phyloP scores from a whole-genome alignment of 805 yeast species.

The Brettanomyces bruxellensis region DNA sequence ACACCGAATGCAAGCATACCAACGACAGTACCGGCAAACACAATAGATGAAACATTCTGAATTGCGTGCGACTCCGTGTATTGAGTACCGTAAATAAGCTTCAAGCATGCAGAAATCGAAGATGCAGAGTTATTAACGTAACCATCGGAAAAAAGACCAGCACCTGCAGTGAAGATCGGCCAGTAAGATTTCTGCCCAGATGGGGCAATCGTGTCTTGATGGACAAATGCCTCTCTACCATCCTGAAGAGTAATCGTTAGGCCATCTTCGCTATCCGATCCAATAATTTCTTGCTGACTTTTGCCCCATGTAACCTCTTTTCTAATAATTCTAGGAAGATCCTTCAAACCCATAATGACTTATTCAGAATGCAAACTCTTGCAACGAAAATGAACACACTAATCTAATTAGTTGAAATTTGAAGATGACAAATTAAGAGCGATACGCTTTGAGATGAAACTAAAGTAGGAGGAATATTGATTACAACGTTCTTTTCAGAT shows the following conservation, averaged over 20 bases:
- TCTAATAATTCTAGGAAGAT: constrained; percentile 7
- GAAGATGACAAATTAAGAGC: too few relatives aligned
- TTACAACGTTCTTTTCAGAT: too few relatives aligned
- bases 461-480: too few relatives aligned
- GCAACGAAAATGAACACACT: too few relatives aligned
- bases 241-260: constrained; percentile 12
- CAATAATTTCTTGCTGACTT: constrained; percentile 1
- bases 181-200: constrained; percentile 28
- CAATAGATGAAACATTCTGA: constrained; percentile 76
- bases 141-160: constrained; percentile 91
- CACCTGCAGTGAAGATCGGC: constrained; percentile 80
- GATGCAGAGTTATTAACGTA: constrained; percentile 81
- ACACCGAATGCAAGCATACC: constrained; percentile 81
- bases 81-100: constrained; percentile 53
- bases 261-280: constrained; percentile 12
- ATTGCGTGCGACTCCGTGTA: constrained; percentile 61
- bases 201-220: constrained; percentile 19
- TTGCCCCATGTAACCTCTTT: constrained; percentile 23
- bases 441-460: too few relatives aligned
- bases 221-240: constrained; percentile 13
- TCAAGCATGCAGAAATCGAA: constrained; percentile 65
- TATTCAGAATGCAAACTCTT: not conserved
- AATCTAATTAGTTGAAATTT: too few relatives aligned
- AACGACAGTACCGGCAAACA: constrained; percentile 84
- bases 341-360: constrained; percentile 8